Evolutionary conservation across 225 moss, liverwort and hornwort genomes (phyloP).

Genomic region (Marchantia polymorpha): DNA sequence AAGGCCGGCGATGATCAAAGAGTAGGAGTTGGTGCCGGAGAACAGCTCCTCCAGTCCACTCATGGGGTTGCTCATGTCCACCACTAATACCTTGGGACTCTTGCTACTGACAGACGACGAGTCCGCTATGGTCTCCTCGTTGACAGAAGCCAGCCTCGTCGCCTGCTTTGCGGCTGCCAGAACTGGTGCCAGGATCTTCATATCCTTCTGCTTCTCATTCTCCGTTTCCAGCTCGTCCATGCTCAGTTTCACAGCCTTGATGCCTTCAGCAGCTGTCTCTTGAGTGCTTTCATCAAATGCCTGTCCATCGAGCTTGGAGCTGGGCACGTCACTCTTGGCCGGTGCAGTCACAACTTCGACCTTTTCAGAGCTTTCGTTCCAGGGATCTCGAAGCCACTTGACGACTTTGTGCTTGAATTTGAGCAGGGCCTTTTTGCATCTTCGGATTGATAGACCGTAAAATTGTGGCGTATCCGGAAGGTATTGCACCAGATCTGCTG

Average conservation of each 20-base stretch:
- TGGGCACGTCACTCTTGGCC: not conserved
- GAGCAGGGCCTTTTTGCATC: conserved; percentile 16
- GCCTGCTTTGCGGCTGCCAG: conserved; percentile 31
- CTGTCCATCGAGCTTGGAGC: not conserved
- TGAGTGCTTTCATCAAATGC: not conserved
- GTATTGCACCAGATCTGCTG: not conserved
- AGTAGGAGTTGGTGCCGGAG: not conserved
- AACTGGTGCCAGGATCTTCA: conserved; percentile 47
- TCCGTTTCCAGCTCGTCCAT: conserved; percentile 40
- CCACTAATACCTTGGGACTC: conserved; percentile 25
- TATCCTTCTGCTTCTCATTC: conserved; percentile 48
- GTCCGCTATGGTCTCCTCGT: not conserved
- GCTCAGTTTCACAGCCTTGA: conserved; percentile 19
- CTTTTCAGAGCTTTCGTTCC: not conserved
- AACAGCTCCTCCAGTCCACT: conserved; percentile 43
- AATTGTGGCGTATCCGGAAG: not conserved
- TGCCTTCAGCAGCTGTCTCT: not conserved
- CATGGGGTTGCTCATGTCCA: conserved; percentile 40
- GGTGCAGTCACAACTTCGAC: not conserved
- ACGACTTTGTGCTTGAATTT: conserved; percentile 19
- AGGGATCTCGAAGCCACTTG: conserved; percentile 13
- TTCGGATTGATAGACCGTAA: not conserved
- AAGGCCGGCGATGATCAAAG: conserved; percentile 36
- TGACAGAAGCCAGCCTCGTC: conserved; percentile 3
- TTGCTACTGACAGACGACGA: not conserved